phyloP scores from a whole-genome alignment of 164 flowering plant genomes.

The Houttuynia cordata region DNA sequence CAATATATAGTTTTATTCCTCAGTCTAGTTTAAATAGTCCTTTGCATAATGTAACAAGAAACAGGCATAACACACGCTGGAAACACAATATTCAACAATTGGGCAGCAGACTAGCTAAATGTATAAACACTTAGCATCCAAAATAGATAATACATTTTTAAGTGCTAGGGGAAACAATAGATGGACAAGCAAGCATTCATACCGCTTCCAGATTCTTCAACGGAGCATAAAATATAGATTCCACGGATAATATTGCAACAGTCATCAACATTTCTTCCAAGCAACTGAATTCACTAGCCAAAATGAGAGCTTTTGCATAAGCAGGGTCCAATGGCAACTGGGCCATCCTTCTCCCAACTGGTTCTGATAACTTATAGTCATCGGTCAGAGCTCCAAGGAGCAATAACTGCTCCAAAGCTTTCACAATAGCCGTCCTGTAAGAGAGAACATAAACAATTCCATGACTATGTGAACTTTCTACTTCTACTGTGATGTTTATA shows the following conservation, averaged over 20 bases:
- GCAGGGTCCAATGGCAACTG: constrained; percentile 78
- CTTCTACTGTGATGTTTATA: too few relatives aligned
- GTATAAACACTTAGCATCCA: background rate
- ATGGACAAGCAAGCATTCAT: constrained; percentile 1
- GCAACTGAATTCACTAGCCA: constrained; percentile 72
- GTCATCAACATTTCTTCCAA: constrained; percentile 88
- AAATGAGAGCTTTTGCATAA: constrained; percentile 76
- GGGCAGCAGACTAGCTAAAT: background rate
- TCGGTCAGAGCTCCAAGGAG: constrained; percentile 85
- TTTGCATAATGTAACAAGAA: too few relatives aligned
- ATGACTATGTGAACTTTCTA: background rate
- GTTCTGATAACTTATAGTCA: constrained; percentile 67
- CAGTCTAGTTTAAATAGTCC: too few relatives aligned
- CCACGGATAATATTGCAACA: constrained; percentile 92
- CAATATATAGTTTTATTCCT: too few relatives aligned
- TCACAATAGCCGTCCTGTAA: constrained; percentile 62
- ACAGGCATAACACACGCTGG: too few relatives aligned
- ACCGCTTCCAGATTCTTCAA: constrained; percentile 86
- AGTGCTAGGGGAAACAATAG: background rate
- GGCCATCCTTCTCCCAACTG: constrained; percentile 87
- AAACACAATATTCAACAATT: too few relatives aligned
- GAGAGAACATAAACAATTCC: background rate
- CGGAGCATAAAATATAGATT: constrained; percentile 74
- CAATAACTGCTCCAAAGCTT: constrained; percentile 71
- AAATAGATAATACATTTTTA: too few relatives aligned